Evolutionary conservation across 306 rosid genomes (phyloP), one percentile per base, ranked within the genome.

Genomic region (Elaeagnus macrophylla): DNA sequence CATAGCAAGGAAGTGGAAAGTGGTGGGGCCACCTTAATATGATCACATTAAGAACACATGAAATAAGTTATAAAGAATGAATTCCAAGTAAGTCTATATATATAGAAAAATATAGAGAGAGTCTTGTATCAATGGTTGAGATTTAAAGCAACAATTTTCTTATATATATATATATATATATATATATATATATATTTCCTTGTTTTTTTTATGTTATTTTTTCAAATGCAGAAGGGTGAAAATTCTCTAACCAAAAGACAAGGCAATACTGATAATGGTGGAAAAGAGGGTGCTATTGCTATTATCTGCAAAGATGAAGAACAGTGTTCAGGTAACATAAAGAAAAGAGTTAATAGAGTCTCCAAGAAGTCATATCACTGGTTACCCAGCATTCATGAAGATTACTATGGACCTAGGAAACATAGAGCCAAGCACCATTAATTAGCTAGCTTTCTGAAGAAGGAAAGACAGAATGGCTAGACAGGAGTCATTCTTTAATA

Each of bases 321-420:
- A 9, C n/a, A 73, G 38, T 66, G 77, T 65, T 77, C 77, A 84
- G 96, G 96, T 88, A 88, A 64, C 57, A 42, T 39, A 32, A 48
- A 73, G 76, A 82, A 74, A 67, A 71, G 60, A 73, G 77, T 68
- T 39, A 58, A 78, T 76, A 79, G 68, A 71, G 69, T 54, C 51
- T 69, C 79, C 67, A 72, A 71, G 67, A 79, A 76, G 61, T 54
- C 88, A 67, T 54, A 74, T 65, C 60, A 81, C 54, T 70, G 71
- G 64, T 74, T 74, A 58, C 80, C 89, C 67, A 54, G 61, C 67
- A 61, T 84, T 76, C 85, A 84, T 64, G 94, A 81, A 81, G 94
- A 84, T 79, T 81, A 84, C 61, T 81, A 59, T 59, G 83, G 85
- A 71, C 88, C 85, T 82, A 79, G 82, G 67, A 64, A 61, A 5